Percentiles rank a stretch among this genome's conserved stretches.
These are phyloP conservation scores for Sporisorium graminicola DNA, from an alignment of 1,284 basidiomycete species.

Conservation along the genomic window DNA sequence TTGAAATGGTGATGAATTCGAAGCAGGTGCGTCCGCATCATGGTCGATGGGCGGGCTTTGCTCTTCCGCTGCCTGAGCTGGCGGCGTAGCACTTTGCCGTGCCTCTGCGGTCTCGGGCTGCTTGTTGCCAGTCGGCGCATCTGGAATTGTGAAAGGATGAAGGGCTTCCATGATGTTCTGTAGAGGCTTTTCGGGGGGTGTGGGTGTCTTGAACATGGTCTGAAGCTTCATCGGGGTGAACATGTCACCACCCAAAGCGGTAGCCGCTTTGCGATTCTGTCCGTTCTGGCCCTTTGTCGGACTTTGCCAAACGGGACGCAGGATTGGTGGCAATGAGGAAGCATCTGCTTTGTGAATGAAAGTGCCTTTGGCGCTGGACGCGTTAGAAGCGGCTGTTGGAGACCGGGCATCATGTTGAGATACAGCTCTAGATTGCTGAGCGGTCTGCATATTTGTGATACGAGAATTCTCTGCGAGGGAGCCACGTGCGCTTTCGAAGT, in stretches of 20 bases:
- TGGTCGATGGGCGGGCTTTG: not conserved
- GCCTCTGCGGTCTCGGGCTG: not conserved
- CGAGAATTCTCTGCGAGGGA: conserved; percentile 42
- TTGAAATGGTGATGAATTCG: not conserved
- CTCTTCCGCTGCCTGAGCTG: not conserved
- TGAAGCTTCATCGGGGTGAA: conserved; percentile 66
- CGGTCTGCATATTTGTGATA: conserved; percentile 37
- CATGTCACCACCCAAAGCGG: conserved; percentile 62
- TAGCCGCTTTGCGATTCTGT: conserved; percentile 28
- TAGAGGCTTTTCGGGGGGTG: conserved; percentile 37
- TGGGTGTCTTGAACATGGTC: conserved; percentile 63
- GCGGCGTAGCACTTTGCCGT: not conserved
- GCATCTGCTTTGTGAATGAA: conserved; percentile 64
- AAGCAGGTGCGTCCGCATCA: not conserved
- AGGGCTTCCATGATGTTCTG: conserved; percentile 30
- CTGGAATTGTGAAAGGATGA: conserved; percentile 17
- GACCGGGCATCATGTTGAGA: conserved; percentile 18
- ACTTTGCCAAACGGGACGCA: conserved; percentile 63
- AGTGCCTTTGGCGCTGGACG: conserved; percentile 47
- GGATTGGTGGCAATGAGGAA: conserved; percentile 59
- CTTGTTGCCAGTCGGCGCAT: conserved; percentile 2
- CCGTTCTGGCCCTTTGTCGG: conserved; percentile 38
- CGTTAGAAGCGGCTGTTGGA: conserved; percentile 24
- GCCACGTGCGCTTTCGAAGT: conserved; percentile 47
- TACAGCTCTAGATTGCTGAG: conserved; percentile 21